Base-by-base conservation (phyloP, 2,329 filamentous ascomycete species). In the Aspergillus bombycis region DNA sequence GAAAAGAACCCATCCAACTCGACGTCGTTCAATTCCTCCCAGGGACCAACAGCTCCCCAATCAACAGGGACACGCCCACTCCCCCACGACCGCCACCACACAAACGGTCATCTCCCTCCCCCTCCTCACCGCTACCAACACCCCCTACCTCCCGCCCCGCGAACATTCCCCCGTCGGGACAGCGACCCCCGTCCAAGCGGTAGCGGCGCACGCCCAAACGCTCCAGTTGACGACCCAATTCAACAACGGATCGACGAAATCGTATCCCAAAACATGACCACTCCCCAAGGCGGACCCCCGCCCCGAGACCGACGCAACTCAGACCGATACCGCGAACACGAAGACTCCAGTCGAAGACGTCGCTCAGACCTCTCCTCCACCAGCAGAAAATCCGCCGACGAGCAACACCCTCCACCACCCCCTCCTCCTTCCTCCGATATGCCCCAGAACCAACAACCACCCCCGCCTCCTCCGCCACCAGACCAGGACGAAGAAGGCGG, bases 191-290 rank as follows among this genome's bases (percentile, higher is more conserved):
- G 56, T 16, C 62, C 60, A 28, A 55, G 14, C 28, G 63, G 57
- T n/a, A 54, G 12, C 28, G 62, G 57, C 21, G 61, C 38, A 14
- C 55, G 55, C 41, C 57, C 50, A 16, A 57, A 57, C 38, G 60
- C 65, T 28, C 53, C 60, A n/a, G 10, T 64, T 19, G 75, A 78
- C n/a, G 76, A 78, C 56, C 70, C 75, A 12, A 72, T 78, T 48
- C 76, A 78, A 58, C 74, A 74, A 62, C 72, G 75, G 11, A 78
- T 78, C 56, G 76, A 78, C 56, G 70, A 74, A 60, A 78, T 78
- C 56, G 72, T 78, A 28, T 67, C 72, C 50, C 68, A 72, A 50
- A 71, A 70, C 58, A 63, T 71, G 62, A 45, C 69, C 53, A 34
- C 63, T 36, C 57, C 56, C 26, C 53, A 52, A 59, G 63, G 11